Base-by-base conservation (phyloP, 2,329 filamentous ascomycete genomes). In the Verticillium nonalfalfae region DNA sequence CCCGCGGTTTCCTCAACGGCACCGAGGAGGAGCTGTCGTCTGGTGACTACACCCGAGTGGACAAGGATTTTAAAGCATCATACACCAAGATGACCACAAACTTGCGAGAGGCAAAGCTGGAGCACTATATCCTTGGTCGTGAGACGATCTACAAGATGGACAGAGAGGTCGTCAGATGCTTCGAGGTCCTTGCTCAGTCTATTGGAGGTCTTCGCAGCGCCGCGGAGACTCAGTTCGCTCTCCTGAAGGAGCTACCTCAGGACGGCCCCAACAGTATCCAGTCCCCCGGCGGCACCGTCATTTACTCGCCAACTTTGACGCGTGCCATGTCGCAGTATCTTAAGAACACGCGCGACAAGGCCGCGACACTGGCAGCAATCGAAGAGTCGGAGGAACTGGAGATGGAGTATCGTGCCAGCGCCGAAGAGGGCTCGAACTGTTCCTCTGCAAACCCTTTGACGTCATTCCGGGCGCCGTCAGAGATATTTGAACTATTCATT, bases 401-500 rank as follows among this genome's bases (percentile, higher is more conserved):
- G 59, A 76, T 76, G 52, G 79, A 84, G 62, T 75, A 80, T 7
- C 68, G 70, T 7, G 60, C 68, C 39, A 63, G 68, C 4, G 62
- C 72, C 10, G 66, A 71, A 40, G 67, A 61, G 35, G 62, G 66
- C 33, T 56, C 70, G 31, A 57, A 68, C 59, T 56, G 66, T 31
- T 61, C 63, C 62, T 52, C 75, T 76, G 55, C 55, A 36, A 11
- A 9, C 6, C 45, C 45, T 10, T 10, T 18, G 10, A 52, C 45
- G 9, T 52, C 45, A 11, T 56, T 56, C 14, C 80, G 79, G 40
- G 83, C 85, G 1, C 87, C 93, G 0, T 86, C 90, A 0, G 92
- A 97, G 62, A 96, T 98, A 66, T 98, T 98, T 71, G 87, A 92
- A 11, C 82, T 93, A 5, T 99, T 98, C 73, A 97, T 99, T 63